Evolutionary conservation across 2,329 filamentous ascomycete species (phyloP).

Genomic region (Fulvia fulva): DNA sequence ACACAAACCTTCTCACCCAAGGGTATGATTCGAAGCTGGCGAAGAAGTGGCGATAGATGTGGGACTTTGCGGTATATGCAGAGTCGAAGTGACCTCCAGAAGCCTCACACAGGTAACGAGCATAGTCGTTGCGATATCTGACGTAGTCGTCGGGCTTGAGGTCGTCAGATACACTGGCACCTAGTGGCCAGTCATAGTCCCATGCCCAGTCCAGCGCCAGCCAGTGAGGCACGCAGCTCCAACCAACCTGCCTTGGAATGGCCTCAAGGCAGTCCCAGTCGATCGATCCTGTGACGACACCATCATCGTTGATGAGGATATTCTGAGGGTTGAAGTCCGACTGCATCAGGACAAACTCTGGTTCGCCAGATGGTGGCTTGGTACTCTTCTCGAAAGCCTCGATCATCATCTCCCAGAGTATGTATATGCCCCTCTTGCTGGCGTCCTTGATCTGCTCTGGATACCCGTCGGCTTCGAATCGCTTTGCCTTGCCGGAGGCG

Average conservation of each 20-base stretch:
- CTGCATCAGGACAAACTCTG: conserved; percentile 19
- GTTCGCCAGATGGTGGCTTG: conserved; percentile 4
- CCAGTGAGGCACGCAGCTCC: conserved; percentile 17
- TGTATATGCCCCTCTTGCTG: conserved; percentile 6
- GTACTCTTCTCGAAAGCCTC: conserved; percentile 15
- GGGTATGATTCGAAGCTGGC: conserved; percentile 13
- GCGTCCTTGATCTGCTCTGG: neutral
- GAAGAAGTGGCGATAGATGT: conserved; percentile 15
- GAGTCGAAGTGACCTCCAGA: conserved; percentile 10
- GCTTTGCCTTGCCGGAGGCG: conserved; percentile 7
- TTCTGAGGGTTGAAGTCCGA: conserved; percentile 22
- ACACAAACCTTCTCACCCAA: conserved; percentile 13
- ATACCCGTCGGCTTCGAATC: conserved; percentile 7
- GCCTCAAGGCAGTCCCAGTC: conserved; percentile 21
- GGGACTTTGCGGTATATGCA: conserved; percentile 17
- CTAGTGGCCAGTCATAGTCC: conserved; percentile 13
- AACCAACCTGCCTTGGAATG: conserved; percentile 16
- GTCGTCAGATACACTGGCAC: neutral
- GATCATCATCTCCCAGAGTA: conserved; percentile 16
- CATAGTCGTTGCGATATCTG: conserved; percentile 16
- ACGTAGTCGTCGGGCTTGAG: conserved; percentile 14
- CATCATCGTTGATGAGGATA: conserved; percentile 13
- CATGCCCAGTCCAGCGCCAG: conserved; percentile 13
- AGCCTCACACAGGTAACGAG: conserved; percentile 13
- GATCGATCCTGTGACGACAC: conserved; percentile 14